These are phyloP conservation scores for Boletus sensibilis DNA, from an alignment of 768 basidiomycete species.

Conservation along the genomic window DNA sequence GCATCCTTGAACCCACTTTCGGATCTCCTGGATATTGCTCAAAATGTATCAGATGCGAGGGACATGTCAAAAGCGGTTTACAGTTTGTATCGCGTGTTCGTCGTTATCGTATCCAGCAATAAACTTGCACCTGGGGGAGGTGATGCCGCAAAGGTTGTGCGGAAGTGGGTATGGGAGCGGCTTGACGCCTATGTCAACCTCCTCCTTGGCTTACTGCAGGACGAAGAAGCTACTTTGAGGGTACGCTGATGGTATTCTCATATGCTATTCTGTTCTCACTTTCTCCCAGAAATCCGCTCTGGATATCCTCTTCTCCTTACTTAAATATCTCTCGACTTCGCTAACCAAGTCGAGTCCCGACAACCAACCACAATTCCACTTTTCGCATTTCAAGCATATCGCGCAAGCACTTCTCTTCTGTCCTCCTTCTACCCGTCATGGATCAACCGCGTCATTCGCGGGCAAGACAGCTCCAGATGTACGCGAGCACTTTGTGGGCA, in stretches of 20 bases:
- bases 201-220: conserved; percentile 67
- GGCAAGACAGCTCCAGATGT: conserved; percentile 57
- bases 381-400: conserved; percentile 65
- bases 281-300: conserved; percentile 59
- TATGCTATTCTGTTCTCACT: conserved; percentile 2
- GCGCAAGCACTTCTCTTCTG: conserved; percentile 59
- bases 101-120: conserved; percentile 56
- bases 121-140: conserved; percentile 51
- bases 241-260: conserved; percentile 43
- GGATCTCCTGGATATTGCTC: conserved; percentile 65
- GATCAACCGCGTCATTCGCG: conserved; percentile 24
- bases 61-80: conserved; percentile 75
- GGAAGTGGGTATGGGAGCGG: conserved; percentile 77
- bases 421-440: conserved; percentile 45
- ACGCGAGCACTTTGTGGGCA: conserved; percentile 59
- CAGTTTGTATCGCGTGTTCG: conserved; percentile 77
- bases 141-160: conserved; percentile 58
- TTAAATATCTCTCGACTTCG: conserved; percentile 74
- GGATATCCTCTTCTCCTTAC: conserved; percentile 72
- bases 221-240: conserved; percentile 70
- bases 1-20: conserved; percentile 74
- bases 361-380: conserved; percentile 62
- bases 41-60: conserved; percentile 47
- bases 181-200: conserved; percentile 69
- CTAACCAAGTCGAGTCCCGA: conserved; percentile 44